These are phyloP conservation scores for Candida krabiensis DNA, from an alignment of 805 yeast species.

Conservation along the genomic window DNA sequence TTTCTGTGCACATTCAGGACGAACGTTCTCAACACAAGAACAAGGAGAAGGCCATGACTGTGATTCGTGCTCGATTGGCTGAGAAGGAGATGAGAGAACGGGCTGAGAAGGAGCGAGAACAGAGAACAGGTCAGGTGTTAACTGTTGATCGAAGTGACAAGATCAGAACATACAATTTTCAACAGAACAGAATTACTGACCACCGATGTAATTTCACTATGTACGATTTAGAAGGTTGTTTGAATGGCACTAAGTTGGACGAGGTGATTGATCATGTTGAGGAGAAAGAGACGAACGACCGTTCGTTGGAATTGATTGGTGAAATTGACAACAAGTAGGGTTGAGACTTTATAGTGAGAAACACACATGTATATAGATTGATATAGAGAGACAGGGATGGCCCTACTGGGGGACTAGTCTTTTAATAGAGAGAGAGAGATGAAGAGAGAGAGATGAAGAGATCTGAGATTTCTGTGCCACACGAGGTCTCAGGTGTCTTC, in stretches of 20 bases:
- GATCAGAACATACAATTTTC: constrained; percentile 88
- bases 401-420: too few species aligned
- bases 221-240: constrained; percentile 70
- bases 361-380: too few species aligned
- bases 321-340: constrained; percentile 16
- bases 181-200: constrained; percentile 91
- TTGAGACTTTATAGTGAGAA: too few species aligned
- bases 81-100: constrained; percentile 70
- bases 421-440: too few species aligned
- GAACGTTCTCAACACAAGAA: constrained; percentile 93
- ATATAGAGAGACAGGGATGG: too few species aligned
- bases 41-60: constrained; percentile 86
- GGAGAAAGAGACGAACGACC: constrained; percentile 43
- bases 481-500: too few species aligned
- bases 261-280: constrained; percentile 55
- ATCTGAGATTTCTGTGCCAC: too few species aligned
- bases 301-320: constrained; percentile 39
- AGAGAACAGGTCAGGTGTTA: constrained; percentile 80
- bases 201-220: constrained; percentile 82
- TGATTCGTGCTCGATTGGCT: constrained; percentile 81
- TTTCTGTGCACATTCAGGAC: constrained; percentile 87
- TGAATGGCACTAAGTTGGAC: constrained; percentile 60
- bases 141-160: constrained; percentile 91
- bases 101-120: constrained; percentile 61
- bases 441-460: too few species aligned